Percentiles rank a stretch among this genome's conserved stretches.
phyloP scores from a whole-genome alignment of 2,329 filamentous ascomycete species.

The Pleochaeta shiraiana region DNA sequence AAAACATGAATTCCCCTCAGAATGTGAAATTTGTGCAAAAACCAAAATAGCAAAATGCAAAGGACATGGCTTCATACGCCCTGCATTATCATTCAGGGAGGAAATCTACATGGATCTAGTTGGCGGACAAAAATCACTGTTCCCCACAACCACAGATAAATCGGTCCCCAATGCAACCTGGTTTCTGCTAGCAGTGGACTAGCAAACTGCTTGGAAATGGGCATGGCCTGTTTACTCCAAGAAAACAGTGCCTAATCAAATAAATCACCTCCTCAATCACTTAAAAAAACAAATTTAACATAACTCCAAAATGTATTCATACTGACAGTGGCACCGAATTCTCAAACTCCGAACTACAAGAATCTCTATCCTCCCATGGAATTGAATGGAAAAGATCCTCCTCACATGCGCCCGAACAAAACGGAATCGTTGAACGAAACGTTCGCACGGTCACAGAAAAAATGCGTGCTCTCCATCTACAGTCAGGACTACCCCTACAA shows the following conservation, averaged over 20 bases:
- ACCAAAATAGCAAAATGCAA: neutral
- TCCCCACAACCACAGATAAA: neutral
- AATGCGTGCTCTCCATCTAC: neutral
- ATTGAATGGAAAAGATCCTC: constrained; percentile 1
- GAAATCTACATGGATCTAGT: neutral
- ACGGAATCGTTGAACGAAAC: constrained; percentile 1
- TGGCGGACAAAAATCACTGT: neutral
- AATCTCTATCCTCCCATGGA: neutral
- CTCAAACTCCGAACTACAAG: neutral
- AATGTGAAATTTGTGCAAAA: neutral
- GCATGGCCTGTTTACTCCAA: constrained; percentile 3
- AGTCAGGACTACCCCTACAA: neutral
- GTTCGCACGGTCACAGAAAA: neutral
- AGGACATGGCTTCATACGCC: neutral
- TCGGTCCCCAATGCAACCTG: neutral
- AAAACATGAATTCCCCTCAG: neutral
- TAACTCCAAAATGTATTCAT: neutral
- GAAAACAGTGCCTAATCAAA: constrained; percentile 1
- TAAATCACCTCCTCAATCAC: neutral
- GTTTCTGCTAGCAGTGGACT: neutral
- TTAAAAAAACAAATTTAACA: neutral
- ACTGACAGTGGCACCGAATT: neutral
- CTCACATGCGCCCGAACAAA: neutral
- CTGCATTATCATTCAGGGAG: neutral
- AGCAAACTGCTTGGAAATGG: neutral